Evolutionary conservation across 192 early-diverging fungal genomes (phyloP), one percentile per base, ranked within the genome.

Genomic region (Geosiphon pyriformis): DNA sequence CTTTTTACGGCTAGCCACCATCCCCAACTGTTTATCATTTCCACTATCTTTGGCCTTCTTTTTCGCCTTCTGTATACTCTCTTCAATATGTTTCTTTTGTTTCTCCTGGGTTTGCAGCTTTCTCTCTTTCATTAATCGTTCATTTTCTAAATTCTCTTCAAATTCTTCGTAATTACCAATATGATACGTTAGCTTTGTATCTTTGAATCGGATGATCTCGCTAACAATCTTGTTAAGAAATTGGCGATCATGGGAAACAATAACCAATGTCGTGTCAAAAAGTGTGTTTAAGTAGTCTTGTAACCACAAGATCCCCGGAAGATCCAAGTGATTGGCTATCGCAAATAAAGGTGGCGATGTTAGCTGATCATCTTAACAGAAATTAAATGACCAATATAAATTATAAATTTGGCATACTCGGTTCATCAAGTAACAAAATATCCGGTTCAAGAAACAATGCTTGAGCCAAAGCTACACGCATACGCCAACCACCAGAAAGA

Each of bases 291-390:
- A 73, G 52, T 97, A 94, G 26, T 82, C 76, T 60, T 92, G 88
- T 4, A 97, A 82, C 93, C 93, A 97, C n/a, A 93, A 73, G 35
- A 92, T 93, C n/a, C 92, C 89, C 2, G 88, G 87, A 34, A 97
- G 73, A 69, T 97, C 94, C 70, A 96, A 79, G 71, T 92, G 89
- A 71, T 92, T 92, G 60, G 87, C 82, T 83, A 70, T 27, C 4
- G 25, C 0, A 49, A 1, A 61, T 35, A 31, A n/a, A n/a, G n/a
- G n/a, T n/a, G n/a, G n/a, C n/a, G n/a, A n/a, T n/a, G n/a, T n/a
- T n/a, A n/a, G n/a, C n/a, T n/a, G n/a, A n/a, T n/a, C n/a, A n/a
- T n/a, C n/a, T n/a, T n/a, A n/a, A n/a, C n/a, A 26, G 26, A 25
- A 12, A 1, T 63, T 37, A 3, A 20, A 18, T 33, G 18, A 51